phyloP scores from a whole-genome alignment of 2,329 filamentous ascomycete species.

The Xylaria sp. region DNA sequence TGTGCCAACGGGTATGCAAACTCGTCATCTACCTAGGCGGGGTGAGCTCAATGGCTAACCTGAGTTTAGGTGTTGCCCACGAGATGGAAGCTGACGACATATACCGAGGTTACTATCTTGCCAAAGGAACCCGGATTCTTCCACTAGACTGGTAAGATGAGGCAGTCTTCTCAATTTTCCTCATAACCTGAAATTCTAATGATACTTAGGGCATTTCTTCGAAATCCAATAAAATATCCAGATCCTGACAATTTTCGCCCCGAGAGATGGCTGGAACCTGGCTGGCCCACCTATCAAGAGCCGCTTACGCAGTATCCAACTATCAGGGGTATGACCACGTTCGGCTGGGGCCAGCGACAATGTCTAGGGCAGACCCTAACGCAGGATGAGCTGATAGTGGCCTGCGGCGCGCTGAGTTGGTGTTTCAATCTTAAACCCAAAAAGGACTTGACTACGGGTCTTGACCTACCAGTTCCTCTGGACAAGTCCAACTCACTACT shows the following conservation, averaged over 20 bases:
- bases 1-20: constrained; percentile 52
- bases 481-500: constrained; percentile 65
- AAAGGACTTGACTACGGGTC: constrained; percentile 54
- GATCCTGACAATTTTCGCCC: constrained; percentile 62
- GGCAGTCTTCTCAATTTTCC: background rate
- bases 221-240: constrained; percentile 61
- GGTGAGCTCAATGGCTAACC: constrained; percentile 25
- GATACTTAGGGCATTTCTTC: constrained; percentile 59
- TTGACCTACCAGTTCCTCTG: constrained; percentile 55
- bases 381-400: constrained; percentile 60
- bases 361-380: constrained; percentile 52
- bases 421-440: constrained; percentile 56
- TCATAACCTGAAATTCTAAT: constrained; percentile 18
- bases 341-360: constrained; percentile 64
- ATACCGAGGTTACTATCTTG: constrained; percentile 60
- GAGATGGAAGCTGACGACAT: constrained; percentile 62
- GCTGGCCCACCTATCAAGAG: constrained; percentile 63
- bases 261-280: constrained; percentile 62
- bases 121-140: constrained; percentile 58
- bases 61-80: constrained; percentile 57
- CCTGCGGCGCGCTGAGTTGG: constrained; percentile 61
- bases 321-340: constrained; percentile 63
- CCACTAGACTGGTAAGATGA: constrained; percentile 54
- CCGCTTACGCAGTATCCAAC: constrained; percentile 62
- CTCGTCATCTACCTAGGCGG: background rate